Evolutionary conservation across 495 filamentous ascomycete genomes (phyloP).

Genomic region (Wilcoxina mikolae): DNA sequence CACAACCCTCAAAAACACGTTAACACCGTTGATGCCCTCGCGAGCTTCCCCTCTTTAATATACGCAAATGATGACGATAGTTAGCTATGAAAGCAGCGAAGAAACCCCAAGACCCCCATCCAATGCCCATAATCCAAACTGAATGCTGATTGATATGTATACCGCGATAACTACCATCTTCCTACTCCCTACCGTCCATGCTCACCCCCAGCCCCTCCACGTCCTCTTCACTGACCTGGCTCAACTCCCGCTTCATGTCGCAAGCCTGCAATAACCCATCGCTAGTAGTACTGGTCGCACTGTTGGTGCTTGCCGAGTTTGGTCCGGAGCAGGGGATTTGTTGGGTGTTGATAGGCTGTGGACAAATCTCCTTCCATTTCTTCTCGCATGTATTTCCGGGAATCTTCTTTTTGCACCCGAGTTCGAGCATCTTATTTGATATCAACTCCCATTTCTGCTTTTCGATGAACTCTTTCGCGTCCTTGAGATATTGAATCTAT

Average conservation of each 20-base stretch:
- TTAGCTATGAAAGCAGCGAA: conserved; percentile 20
- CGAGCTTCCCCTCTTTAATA: not conserved
- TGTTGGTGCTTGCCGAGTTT: conserved; percentile 16
- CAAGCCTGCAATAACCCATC: conserved; percentile 10
- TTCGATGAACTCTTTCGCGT: conserved; percentile 26
- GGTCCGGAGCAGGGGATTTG: conserved; percentile 1
- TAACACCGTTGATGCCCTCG: conserved; percentile 2
- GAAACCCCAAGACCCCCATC: conserved; percentile 21
- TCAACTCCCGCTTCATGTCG: conserved; percentile 26
- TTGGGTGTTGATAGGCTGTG: conserved; percentile 14
- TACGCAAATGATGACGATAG: not conserved
- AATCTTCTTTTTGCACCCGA: conserved; percentile 29
- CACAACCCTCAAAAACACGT: conserved; percentile 1
- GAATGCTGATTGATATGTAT: conserved; percentile 33
- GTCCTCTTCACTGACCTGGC: conserved; percentile 22
- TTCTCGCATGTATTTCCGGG: conserved; percentile 28
- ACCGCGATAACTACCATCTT: conserved; percentile 28
- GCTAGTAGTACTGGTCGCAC: not conserved
- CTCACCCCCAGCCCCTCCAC: not conserved
- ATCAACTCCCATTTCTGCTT: conserved; percentile 29
- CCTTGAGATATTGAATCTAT: conserved; percentile 26
- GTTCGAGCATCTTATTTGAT: conserved; percentile 25
- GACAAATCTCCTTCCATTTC: conserved; percentile 28
- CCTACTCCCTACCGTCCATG: conserved; percentile 7
- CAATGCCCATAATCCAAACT: conserved; percentile 23